Conservation (phyloP, 208 protist genomes). For the Crithidia sp. region DNA sequence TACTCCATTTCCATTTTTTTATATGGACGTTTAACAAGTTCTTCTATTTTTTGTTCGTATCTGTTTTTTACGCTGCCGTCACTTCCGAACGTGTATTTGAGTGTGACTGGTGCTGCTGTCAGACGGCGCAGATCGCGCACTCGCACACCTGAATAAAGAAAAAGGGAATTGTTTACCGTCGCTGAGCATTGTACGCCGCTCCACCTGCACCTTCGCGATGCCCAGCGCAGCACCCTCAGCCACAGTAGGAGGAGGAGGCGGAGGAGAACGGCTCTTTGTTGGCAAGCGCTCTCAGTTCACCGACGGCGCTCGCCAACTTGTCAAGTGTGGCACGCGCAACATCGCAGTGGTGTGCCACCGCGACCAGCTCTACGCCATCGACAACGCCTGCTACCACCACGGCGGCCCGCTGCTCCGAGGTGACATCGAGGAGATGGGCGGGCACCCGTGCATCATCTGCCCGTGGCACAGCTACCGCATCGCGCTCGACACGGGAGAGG, state of each 20-base stretch:
- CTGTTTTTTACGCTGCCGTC: neutral
- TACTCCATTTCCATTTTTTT: constrained; percentile 1
- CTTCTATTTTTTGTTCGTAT: too few relatives aligned
- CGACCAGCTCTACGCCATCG: constrained; percentile 78
- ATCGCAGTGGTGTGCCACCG: constrained; percentile 80
- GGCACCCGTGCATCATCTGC: constrained; percentile 89
- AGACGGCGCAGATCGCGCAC: too few relatives aligned
- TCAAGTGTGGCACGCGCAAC: constrained; percentile 80
- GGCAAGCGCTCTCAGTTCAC: constrained; percentile 37
- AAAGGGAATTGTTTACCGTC: too few relatives aligned
- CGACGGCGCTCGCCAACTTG: constrained; percentile 71
- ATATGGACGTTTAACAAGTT: too few relatives aligned
- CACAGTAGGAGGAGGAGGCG: too few relatives aligned
- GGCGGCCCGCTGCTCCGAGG: constrained; percentile 86
- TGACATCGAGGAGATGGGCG: constrained; percentile 92
- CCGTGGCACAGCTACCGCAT: constrained; percentile 93
- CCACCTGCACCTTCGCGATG: too few relatives aligned
- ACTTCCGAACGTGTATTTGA: too few relatives aligned
- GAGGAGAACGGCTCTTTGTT: constrained; percentile 23
- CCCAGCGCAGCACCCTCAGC: neutral
- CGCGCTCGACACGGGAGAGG: constrained; percentile 87
- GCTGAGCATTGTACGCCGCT: too few relatives aligned
- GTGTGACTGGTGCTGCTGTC: too few relatives aligned
- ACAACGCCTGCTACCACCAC: constrained; percentile 94
- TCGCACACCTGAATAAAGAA: too few relatives aligned